Conservation (phyloP, 352 stramenopile genomes). For the Pythium catenulatum region DNA sequence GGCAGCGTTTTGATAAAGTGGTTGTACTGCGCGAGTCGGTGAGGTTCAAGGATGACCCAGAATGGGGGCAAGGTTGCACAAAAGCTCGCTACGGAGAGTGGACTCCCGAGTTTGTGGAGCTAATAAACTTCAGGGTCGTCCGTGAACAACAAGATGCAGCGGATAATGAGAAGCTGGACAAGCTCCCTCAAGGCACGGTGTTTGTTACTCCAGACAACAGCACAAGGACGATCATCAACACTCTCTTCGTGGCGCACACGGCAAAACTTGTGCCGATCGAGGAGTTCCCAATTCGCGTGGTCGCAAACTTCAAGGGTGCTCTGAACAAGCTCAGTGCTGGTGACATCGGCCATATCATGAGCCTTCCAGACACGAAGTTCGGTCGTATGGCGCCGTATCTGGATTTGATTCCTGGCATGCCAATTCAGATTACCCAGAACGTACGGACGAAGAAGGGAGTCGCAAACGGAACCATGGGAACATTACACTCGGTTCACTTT, state of each 20-base stretch:
- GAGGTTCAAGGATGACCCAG: conserved; percentile 49
- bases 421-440: conserved; percentile 49
- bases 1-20: conserved; percentile 33
- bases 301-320: conserved; percentile 41
- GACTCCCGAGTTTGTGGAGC: not conserved
- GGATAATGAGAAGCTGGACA: no score
- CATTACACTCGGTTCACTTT: conserved; percentile 22
- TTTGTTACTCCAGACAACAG: conserved; percentile 19
- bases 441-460: conserved; percentile 39
- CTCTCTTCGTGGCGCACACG: not conserved
- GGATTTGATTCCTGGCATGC: conserved; percentile 33
- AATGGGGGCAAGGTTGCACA: conserved; percentile 58
- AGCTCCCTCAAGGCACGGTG: not conserved
- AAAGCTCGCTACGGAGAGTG: conserved; percentile 31
- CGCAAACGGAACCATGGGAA: conserved; percentile 37
- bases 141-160: no score
- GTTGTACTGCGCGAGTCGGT: conserved; percentile 42
- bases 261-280: not conserved
- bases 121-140: conserved; percentile 3
- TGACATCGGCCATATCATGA: conserved; percentile 19
- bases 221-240: conserved; percentile 9
- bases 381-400: conserved; percentile 42
- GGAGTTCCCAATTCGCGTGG: not conserved
- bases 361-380: conserved; percentile 29
- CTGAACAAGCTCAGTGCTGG: conserved; percentile 15